phyloP scores from a whole-genome alignment of 495 filamentous ascomycete genomes.

The Viridothelium virens region DNA sequence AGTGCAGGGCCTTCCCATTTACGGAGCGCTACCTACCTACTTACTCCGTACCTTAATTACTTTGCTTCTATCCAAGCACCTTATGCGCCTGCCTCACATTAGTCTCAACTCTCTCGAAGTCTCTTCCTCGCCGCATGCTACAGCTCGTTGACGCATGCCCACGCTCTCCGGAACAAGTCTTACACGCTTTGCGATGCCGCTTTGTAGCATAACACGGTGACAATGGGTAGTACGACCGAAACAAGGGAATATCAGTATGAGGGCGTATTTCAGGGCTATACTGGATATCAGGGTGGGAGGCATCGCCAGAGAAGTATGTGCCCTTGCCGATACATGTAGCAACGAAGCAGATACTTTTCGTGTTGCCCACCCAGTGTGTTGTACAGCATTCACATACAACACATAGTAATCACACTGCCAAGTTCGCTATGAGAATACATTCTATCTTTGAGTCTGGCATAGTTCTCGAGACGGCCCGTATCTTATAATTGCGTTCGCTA shows the following conservation, averaged over 20 bases:
- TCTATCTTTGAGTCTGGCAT: neutral
- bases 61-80: too few relatives aligned
- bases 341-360: neutral
- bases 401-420: neutral
- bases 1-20: neutral
- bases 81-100: neutral
- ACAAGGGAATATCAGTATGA: conserved; percentile 15
- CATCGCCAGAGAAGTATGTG: conserved; percentile 9
- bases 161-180: neutral
- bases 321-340: neutral
- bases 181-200: neutral
- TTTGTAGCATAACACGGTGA: neutral
- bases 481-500: neutral
- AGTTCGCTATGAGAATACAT: neutral
- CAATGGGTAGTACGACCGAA: conserved; percentile 7
- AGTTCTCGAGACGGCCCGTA: neutral
- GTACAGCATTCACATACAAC: neutral
- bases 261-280: conserved; percentile 12
- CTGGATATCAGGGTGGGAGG: conserved; percentile 6
- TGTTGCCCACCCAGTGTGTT: neutral
- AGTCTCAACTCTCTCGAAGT: neutral
- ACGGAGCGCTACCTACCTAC: too few relatives aligned
- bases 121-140: too few relatives aligned
- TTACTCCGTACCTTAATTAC: too few relatives aligned
- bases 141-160: too few relatives aligned